Evolutionary conservation across 2,329 filamentous ascomycete genomes (phyloP).

Genomic region (Ascochyta pisi): DNA sequence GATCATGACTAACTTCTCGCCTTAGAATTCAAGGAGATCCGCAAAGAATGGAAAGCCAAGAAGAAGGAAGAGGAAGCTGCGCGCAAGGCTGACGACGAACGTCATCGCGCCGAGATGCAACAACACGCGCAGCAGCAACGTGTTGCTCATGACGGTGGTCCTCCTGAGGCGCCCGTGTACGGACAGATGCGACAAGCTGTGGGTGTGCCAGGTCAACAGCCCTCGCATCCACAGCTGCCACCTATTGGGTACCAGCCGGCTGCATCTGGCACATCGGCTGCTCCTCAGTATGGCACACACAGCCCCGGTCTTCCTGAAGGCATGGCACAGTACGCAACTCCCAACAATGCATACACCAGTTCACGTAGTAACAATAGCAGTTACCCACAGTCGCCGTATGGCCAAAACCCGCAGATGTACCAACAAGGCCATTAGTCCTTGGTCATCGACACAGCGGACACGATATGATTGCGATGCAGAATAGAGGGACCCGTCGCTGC

Average conservation of each 20-base stretch:
- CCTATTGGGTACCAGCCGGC: conserved; percentile 61
- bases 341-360: conserved; percentile 53
- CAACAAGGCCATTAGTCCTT: conserved; percentile 49
- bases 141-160: conserved; percentile 60
- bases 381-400: conserved; percentile 61
- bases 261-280: conserved; percentile 50
- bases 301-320: conserved; percentile 56
- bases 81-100: conserved; percentile 89
- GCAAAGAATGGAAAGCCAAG: conserved; percentile 98
- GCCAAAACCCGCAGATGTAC: conserved; percentile 57
- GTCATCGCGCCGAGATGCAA: conserved; percentile 71
- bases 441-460: conserved; percentile 32
- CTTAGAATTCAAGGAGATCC: conserved; percentile 97
- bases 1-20: conserved; percentile 45
- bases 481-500: conserved; percentile 25
- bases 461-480: conserved; percentile 28
- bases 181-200: conserved; percentile 56
- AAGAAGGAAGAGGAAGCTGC: conserved; percentile 98
- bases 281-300: conserved; percentile 56
- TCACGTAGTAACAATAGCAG: conserved; percentile 53
- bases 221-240: conserved; percentile 57
- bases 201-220: conserved; percentile 53
- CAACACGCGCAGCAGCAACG: conserved; percentile 43
- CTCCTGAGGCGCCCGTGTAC: conserved; percentile 55
- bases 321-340: conserved; percentile 57